Conservation (phyloP, 139 green algal genomes). For the Desmodesmus armatus region DNA sequence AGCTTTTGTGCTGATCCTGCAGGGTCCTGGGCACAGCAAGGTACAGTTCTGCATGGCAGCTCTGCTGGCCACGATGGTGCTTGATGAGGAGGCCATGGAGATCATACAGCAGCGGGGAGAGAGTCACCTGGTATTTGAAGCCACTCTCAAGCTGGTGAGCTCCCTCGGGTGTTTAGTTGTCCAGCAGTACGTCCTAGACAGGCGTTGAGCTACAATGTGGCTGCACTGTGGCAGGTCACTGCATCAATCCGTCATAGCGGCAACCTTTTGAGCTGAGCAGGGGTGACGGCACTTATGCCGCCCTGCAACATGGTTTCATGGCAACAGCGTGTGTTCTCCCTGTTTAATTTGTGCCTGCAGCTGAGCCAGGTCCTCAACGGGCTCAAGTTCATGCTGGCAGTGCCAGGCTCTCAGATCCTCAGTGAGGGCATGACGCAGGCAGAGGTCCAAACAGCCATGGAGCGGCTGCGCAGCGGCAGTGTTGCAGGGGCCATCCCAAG, state of each 20-base stretch:
- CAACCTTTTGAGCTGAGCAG: too few species aligned
- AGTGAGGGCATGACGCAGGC: slow-evolving; percentile 37
- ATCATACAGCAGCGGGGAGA: slow-evolving; percentile 55
- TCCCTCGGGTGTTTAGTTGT: too few species aligned
- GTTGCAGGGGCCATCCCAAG: background rate
- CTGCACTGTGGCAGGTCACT: too few species aligned
- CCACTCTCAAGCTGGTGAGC: slow-evolving; percentile 36
- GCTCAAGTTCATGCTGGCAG: slow-evolving; percentile 26
- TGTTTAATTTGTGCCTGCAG: too few species aligned
- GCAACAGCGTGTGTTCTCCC: too few species aligned
- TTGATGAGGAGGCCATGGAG: slow-evolving; percentile 80
- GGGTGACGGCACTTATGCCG: too few species aligned
- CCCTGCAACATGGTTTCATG: too few species aligned
- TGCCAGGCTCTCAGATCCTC: background rate
- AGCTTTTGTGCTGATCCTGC: background rate
- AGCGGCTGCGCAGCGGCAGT: background rate
- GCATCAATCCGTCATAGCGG: too few species aligned
- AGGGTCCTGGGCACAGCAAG: slow-evolving; percentile 9
- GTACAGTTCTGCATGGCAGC: slow-evolving; percentile 79
- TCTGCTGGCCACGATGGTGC: slow-evolving; percentile 79
- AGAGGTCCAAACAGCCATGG: slow-evolving; percentile 18
- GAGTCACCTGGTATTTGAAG: slow-evolving; percentile 36
- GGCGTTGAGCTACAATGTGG: too few species aligned
- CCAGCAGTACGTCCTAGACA: too few species aligned
- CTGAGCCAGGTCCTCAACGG: slow-evolving; percentile 32